Evolutionary conservation across 768 basidiomycete genomes (phyloP).

Genomic region (Lactarius hatsudake): DNA sequence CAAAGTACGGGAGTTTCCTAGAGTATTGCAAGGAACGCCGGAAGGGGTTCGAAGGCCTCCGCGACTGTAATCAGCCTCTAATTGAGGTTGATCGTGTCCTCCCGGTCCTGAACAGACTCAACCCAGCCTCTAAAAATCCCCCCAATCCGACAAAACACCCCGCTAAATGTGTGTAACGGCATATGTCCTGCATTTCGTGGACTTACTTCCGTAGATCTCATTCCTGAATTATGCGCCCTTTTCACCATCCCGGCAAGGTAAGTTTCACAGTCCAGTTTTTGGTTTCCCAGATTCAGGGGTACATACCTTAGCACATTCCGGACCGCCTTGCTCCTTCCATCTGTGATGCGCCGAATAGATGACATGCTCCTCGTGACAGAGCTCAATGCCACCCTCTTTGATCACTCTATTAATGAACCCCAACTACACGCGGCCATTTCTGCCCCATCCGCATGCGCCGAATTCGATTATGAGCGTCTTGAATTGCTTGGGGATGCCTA

Average conservation of each 20-base stretch:
- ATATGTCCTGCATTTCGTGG: background rate
- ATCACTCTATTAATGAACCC: slow-evolving; percentile 57
- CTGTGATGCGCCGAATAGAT: slow-evolving; percentile 68
- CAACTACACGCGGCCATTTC: slow-evolving; percentile 65
- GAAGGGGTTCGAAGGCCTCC: slow-evolving; percentile 60
- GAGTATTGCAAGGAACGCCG: slow-evolving; percentile 64
- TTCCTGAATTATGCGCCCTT: slow-evolving; percentile 73
- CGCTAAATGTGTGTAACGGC: slow-evolving; percentile 55
- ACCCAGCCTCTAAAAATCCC: slow-evolving; percentile 47
- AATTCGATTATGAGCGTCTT: slow-evolving; percentile 79
- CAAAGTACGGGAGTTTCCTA: slow-evolving; percentile 54
- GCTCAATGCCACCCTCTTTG: slow-evolving; percentile 67
- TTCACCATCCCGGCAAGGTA: slow-evolving; percentile 74
- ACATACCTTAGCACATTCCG: slow-evolving; percentile 54
- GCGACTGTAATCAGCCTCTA: slow-evolving; percentile 64
- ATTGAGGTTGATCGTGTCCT: slow-evolving; percentile 62
- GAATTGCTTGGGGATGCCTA: slow-evolving; percentile 85
- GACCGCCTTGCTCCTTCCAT: slow-evolving; percentile 69
- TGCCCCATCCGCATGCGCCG: slow-evolving; percentile 64
- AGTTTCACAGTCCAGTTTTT: slow-evolving; percentile 13
- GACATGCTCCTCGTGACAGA: slow-evolving; percentile 75
- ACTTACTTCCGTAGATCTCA: slow-evolving; percentile 21
- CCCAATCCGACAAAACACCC: slow-evolving; percentile 40
- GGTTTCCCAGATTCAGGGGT: background rate
- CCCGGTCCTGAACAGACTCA: slow-evolving; percentile 53